These are phyloP conservation scores for Schrenkiella parvula DNA, from an alignment of 345 rosid genomes.

Conservation along the genomic window DNA sequence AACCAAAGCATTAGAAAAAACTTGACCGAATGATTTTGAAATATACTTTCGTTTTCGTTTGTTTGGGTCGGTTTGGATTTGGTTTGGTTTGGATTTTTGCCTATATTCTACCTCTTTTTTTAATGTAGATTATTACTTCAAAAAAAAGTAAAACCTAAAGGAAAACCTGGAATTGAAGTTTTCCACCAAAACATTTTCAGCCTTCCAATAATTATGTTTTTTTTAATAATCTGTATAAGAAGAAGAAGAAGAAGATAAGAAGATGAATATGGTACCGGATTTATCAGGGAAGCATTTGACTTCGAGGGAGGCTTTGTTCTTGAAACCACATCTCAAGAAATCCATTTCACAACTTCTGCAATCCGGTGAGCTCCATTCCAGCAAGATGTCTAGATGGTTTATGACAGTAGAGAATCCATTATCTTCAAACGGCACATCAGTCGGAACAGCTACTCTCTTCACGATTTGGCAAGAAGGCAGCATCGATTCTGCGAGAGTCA, in stretches of 20 bases:
- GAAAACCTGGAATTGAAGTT: neutral
- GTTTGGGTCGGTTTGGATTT: too few species aligned
- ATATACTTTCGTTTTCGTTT: too few species aligned
- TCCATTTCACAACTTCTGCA: slow-evolving; percentile 54
- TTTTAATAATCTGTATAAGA: neutral
- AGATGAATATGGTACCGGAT: slow-evolving; percentile 32
- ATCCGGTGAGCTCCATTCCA: slow-evolving; percentile 51
- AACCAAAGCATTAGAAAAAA: too few species aligned
- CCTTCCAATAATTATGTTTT: neutral
- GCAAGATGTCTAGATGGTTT: slow-evolving; percentile 22
- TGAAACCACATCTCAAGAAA: slow-evolving; percentile 43
- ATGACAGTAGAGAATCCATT: slow-evolving; percentile 29
- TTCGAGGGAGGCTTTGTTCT: slow-evolving; percentile 29
- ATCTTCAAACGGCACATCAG: neutral
- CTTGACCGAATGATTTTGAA: too few species aligned
- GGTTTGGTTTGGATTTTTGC: too few species aligned
- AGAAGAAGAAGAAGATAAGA: neutral
- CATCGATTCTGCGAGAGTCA: slow-evolving; percentile 17
- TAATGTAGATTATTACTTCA: neutral
- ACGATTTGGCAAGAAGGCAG: slow-evolving; percentile 35
- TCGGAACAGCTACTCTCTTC: slow-evolving; percentile 36
- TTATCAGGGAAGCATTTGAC: slow-evolving; percentile 39
- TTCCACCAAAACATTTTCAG: neutral
- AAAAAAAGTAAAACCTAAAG: neutral
- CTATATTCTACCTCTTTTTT: neutral